phyloP scores from a whole-genome alignment of 1,284 basidiomycete species.

The Uromyces viciae-fabae region DNA sequence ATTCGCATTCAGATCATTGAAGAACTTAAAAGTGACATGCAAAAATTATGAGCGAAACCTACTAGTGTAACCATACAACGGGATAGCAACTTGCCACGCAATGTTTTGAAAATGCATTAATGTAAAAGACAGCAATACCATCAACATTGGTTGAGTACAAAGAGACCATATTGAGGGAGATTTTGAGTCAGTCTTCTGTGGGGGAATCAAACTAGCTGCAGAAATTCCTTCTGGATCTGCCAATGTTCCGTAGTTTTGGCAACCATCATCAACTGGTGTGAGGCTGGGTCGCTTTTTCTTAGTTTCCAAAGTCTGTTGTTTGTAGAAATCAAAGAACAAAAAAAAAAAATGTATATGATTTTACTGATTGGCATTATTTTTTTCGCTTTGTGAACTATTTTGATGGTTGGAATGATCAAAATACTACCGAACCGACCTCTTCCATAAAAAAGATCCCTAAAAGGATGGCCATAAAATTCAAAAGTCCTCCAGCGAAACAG shows the following conservation, averaged over 20 bases:
- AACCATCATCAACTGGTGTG: background rate
- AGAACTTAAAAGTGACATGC: background rate
- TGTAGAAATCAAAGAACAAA: background rate
- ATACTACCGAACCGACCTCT: constrained; percentile 8
- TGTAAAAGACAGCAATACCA: constrained; percentile 12
- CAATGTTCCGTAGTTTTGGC: constrained; percentile 2
- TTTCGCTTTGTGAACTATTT: too few relatives aligned
- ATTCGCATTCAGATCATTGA: background rate
- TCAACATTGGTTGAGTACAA: constrained; percentile 30
- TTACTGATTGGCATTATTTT: background rate
- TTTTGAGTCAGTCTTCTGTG: background rate
- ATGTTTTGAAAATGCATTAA: constrained; percentile 31
- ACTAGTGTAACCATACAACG: constrained; percentile 34
- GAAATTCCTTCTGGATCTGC: background rate
- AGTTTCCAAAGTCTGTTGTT: constrained; percentile 16
- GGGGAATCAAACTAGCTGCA: background rate
- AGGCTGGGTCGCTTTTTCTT: constrained; percentile 1
- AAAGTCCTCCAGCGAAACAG: constrained; percentile 28
- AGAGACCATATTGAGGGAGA: constrained; percentile 32
- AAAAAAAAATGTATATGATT: background rate
- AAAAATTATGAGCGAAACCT: background rate
- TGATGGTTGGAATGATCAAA: background rate
- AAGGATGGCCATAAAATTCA: constrained; percentile 23
- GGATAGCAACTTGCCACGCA: constrained; percentile 26
- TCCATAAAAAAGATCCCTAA: constrained; percentile 40